Evolutionary conservation across 768 basidiomycete genomes (phyloP).

Genomic region (Naganishia antarctica): DNA sequence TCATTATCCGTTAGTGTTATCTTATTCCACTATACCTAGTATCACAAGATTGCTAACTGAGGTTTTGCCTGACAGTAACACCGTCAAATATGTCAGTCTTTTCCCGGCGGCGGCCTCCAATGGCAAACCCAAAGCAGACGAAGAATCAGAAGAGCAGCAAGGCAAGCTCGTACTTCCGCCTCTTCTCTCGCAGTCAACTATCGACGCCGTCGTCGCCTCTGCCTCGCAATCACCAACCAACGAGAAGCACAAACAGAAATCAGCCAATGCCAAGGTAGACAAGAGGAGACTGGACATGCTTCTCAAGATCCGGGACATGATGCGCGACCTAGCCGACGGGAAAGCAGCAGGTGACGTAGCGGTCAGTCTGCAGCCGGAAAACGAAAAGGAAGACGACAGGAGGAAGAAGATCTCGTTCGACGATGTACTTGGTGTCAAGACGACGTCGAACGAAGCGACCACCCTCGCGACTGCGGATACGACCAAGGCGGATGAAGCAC

Average conservation of each 20-base stretch:
- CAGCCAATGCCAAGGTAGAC: conserved; percentile 23
- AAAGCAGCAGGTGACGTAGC: conserved; percentile 21
- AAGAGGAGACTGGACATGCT: conserved; percentile 34
- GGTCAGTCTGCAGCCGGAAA: conserved; percentile 34
- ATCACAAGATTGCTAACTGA: neutral
- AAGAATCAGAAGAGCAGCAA: conserved; percentile 22
- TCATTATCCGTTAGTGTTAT: conserved; percentile 53
- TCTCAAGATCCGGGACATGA: conserved; percentile 32
- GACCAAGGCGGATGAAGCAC: conserved; percentile 16
- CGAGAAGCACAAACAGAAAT: conserved; percentile 7
- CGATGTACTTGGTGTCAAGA: conserved; percentile 2
- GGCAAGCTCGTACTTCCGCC: conserved; percentile 11
- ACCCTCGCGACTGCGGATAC: conserved; percentile 13
- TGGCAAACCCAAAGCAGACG: conserved; percentile 14
- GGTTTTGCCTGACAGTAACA: conserved; percentile 51
- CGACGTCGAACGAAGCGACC: neutral
- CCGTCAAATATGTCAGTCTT: conserved; percentile 81
- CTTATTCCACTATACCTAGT: neutral
- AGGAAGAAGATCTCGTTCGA: conserved; percentile 22
- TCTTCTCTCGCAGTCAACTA: conserved; percentile 5
- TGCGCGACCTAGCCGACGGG: conserved; percentile 27
- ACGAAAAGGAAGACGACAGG: conserved; percentile 26
- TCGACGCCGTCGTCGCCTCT: neutral
- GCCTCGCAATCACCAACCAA: neutral
- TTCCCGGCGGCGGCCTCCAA: conserved; percentile 56